These are phyloP conservation scores for Phaeolepiota aurea DNA, from an alignment of 768 basidiomycete species.

Conservation along the genomic window DNA sequence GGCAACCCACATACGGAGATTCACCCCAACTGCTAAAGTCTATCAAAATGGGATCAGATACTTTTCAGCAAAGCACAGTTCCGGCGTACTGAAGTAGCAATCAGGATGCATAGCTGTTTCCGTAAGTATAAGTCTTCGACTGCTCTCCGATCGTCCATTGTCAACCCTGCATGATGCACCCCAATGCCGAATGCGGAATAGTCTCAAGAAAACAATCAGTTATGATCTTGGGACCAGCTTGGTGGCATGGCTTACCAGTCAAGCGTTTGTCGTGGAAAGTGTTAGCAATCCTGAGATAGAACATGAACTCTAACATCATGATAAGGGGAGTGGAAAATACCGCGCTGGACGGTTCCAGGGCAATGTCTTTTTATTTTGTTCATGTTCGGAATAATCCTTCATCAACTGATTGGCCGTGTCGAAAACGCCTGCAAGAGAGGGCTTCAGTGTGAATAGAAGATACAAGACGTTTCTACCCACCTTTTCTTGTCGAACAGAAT, in stretches of 20 bases:
- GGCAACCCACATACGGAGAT: slow-evolving; percentile 60
- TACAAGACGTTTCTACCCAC: slow-evolving; percentile 22
- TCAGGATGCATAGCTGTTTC: slow-evolving; percentile 55
- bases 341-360: slow-evolving; percentile 64
- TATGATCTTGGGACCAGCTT: not conserved
- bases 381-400: slow-evolving; percentile 58
- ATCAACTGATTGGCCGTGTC: slow-evolving; percentile 70
- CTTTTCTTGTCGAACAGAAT: slow-evolving; percentile 86
- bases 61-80: not conserved
- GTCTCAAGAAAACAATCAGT: slow-evolving; percentile 23
- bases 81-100: slow-evolving; percentile 72
- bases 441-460: not conserved
- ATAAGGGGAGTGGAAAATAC: slow-evolving; percentile 22
- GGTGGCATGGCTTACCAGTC: slow-evolving; percentile 33
- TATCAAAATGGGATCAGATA: slow-evolving; percentile 15
- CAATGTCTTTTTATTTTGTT: slow-evolving; percentile 35
- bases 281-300: slow-evolving; percentile 37
- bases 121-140: slow-evolving; percentile 70
- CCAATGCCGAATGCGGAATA: slow-evolving; percentile 74
- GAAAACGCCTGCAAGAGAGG: slow-evolving; percentile 36
- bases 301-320: slow-evolving; percentile 4
- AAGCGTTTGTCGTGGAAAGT: slow-evolving; percentile 64
- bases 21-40: slow-evolving; percentile 96
- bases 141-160: slow-evolving; percentile 57
- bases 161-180: slow-evolving; percentile 87